Conservation (phyloP, 164 flowering plant genomes). For the Vitis rotundifolia region DNA sequence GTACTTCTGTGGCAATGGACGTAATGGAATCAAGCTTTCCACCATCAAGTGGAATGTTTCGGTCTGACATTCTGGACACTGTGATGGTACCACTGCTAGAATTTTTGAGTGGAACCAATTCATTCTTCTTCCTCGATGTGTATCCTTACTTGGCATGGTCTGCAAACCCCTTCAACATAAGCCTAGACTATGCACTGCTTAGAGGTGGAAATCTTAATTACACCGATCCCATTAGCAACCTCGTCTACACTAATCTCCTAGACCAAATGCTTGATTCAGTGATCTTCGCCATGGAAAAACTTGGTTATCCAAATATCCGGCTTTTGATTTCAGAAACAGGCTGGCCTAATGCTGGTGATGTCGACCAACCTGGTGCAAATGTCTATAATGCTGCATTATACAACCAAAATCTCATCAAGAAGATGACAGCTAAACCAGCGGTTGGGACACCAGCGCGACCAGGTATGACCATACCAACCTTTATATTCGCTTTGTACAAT, state of each 20-base stretch:
- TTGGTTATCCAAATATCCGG: slow-evolving; percentile 34
- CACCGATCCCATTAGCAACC: slow-evolving; percentile 28
- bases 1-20: slow-evolving; percentile 73
- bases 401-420: slow-evolving; percentile 38
- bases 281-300: slow-evolving; percentile 37
- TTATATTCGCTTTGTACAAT: slow-evolving; percentile 37
- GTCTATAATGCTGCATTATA: slow-evolving; percentile 42
- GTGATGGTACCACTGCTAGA: slow-evolving; percentile 43
- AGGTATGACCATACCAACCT: slow-evolving; percentile 29
- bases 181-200: slow-evolving; percentile 49
- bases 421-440: slow-evolving; percentile 30
- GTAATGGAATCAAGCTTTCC: slow-evolving; percentile 44
- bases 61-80: slow-evolving; percentile 28
- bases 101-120: slow-evolving; percentile 44
- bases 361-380: slow-evolving; percentile 38
- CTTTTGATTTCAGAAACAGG: slow-evolving; percentile 46
- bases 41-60: slow-evolving; percentile 52
- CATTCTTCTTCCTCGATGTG: slow-evolving; percentile 55
- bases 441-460: slow-evolving; percentile 52
- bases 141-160: slow-evolving; percentile 72
- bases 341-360: slow-evolving; percentile 47
- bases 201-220: slow-evolving; percentile 6
- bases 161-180: slow-evolving; percentile 20
- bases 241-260: slow-evolving; percentile 39
- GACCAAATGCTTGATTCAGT: slow-evolving; percentile 56